These are phyloP conservation scores for Globisporangium paroecandrum DNA, from an alignment of 352 stramenopile genomes.

Conservation along the genomic window DNA sequence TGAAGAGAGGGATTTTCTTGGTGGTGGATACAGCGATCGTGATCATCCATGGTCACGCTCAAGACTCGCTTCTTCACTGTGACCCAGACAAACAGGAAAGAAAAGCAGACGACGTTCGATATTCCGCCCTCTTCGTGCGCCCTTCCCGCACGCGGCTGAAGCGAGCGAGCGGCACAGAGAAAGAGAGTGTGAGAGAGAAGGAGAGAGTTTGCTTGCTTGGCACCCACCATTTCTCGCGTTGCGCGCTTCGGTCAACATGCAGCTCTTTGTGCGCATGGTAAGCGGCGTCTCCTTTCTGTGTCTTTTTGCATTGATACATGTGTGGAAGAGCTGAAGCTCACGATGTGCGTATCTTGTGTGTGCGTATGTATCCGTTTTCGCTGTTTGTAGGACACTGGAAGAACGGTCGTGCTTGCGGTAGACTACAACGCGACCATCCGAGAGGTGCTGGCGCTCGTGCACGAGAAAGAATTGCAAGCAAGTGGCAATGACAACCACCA, in stretches of 20 bases:
- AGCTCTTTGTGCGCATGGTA: slow-evolving; percentile 71
- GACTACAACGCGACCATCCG: slow-evolving; percentile 31
- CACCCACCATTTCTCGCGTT: slow-evolving; percentile 1
- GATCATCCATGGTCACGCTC: background rate
- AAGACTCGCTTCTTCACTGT: background rate
- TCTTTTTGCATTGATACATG: background rate
- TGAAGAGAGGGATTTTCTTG: background rate
- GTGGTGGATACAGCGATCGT: background rate
- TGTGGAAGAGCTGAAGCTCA: background rate
- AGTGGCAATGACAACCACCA: background rate
- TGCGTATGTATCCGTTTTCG: background rate
- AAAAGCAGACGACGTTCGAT: background rate
- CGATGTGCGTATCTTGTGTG: background rate
- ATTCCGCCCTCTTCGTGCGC: background rate
- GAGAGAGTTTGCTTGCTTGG: background rate
- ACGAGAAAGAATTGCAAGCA: slow-evolving; percentile 23
- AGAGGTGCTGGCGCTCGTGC: slow-evolving; percentile 31
- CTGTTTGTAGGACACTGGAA: slow-evolving; percentile 32
- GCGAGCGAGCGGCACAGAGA: too few species aligned
- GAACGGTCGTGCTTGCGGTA: slow-evolving; percentile 35
- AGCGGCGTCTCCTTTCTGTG: background rate
- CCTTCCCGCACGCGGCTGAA: background rate
- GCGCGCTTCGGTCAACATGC: slow-evolving; percentile 29
- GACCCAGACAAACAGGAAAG: background rate
- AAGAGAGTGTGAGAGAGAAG: background rate